These are phyloP conservation scores for Fusarium mundagurra DNA, from an alignment of 2,329 filamentous ascomycete genomes.

Conservation along the genomic window DNA sequence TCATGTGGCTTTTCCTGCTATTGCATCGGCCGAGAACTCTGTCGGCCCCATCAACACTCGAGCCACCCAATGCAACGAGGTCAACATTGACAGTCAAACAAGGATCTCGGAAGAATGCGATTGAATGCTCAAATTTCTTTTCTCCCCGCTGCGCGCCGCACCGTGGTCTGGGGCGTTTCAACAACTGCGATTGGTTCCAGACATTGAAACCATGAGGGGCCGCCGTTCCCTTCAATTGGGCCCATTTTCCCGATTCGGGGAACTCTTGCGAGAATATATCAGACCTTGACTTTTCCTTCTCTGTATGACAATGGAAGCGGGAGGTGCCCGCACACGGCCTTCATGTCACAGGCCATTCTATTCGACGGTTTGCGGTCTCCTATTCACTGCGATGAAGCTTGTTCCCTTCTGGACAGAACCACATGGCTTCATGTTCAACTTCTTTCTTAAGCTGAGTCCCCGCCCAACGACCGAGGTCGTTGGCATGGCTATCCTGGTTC, in stretches of 20 bases:
- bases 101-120: conserved; percentile 30
- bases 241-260: conserved; percentile 44
- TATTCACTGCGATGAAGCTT: not conserved
- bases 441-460: conserved; percentile 23
- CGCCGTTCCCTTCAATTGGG: conserved; percentile 32
- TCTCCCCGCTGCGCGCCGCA: conserved; percentile 22
- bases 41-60: not conserved
- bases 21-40: not conserved
- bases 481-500: conserved; percentile 1
- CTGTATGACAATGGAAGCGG: conserved; percentile 3
- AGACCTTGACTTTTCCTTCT: conserved; percentile 10
- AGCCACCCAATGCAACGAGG: not conserved
- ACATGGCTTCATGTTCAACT: conserved; percentile 3
- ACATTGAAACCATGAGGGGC: conserved; percentile 34
- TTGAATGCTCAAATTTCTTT: conserved; percentile 12
- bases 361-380: not conserved
- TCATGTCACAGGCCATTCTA: conserved; percentile 5
- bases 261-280: conserved; percentile 47
- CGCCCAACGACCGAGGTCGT: not conserved
- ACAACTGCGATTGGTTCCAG: conserved; percentile 38
- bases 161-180: conserved; percentile 21
- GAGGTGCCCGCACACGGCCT: conserved; percentile 17
- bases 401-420: not conserved
- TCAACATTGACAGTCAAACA: not conserved
- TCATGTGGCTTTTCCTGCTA: not conserved